Conservation (phyloP, 441 rosid genomes). For the Aleurites moluccanus region DNA sequence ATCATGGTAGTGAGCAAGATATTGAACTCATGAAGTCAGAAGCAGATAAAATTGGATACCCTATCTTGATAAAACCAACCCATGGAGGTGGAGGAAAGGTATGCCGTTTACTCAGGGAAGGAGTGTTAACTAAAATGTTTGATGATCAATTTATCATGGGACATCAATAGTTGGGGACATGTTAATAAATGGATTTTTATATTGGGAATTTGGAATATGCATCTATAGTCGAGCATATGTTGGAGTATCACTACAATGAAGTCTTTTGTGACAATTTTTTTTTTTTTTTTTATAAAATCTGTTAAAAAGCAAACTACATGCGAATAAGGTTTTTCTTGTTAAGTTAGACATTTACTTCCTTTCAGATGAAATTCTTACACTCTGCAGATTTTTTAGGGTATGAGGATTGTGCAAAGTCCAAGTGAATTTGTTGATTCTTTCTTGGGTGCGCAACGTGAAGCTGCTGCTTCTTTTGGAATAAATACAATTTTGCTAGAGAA, state of each 20-base stretch:
- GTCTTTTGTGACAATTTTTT: not conserved
- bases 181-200: not conserved
- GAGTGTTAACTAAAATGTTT: not conserved
- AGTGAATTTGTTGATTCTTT: slow-evolving; percentile 71
- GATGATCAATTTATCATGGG: not conserved
- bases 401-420: slow-evolving; percentile 77
- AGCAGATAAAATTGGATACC: slow-evolving; percentile 90
- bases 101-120: slow-evolving; percentile 12
- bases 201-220: not conserved
- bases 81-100: slow-evolving; percentile 99
- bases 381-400: slow-evolving; percentile 59
- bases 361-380: slow-evolving; percentile 33
- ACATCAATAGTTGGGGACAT: not conserved
- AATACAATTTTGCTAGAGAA: slow-evolving; percentile 90
- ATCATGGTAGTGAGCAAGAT: slow-evolving; percentile 90
- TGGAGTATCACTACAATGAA: not conserved
- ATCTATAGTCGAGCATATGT: not conserved
- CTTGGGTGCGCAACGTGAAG: slow-evolving; percentile 95
- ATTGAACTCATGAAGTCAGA: slow-evolving; percentile 77
- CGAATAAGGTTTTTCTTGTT: not conserved
- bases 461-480: slow-evolving; percentile 93
- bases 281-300: not conserved
- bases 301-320: not conserved
- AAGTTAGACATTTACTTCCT: slow-evolving; percentile 13
- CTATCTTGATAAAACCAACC: slow-evolving; percentile 88